Base-by-base conservation (phyloP, 139 green algal species). In the Astrephomene gubernaculifera region DNA sequence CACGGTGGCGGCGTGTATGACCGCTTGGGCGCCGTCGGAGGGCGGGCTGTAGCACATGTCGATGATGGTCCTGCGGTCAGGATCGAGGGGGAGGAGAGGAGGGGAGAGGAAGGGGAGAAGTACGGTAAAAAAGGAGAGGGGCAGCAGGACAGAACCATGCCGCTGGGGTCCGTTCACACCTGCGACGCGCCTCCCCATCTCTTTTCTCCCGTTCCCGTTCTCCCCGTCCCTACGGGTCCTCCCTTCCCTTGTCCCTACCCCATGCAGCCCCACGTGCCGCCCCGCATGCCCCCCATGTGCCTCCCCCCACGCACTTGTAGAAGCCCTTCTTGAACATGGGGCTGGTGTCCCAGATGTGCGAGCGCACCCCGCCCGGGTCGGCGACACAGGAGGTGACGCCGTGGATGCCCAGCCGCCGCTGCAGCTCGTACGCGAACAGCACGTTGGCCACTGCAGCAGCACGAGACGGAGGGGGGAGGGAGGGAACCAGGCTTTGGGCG, bases 331-430 rank as follows among this genome's bases (percentile, higher is more conserved):
- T 79, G 72, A 95, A 91, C 63, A 86, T 83, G 27, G 88, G 90
- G 43, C 71, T 86, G 60, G 79, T 90, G 75, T 89, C 86, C 86
- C 91, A 97, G 70, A 97, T 96, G 84, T 90, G 89, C 22, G 90
- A 94, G 9, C 71, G 74, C 41, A 97, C 94, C 9, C 89, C 90
- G 25, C 95, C 95, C 0, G 95, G 95, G 86, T 97, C 95, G 22
- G 89, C 91, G 22, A 67, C 89, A 49, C 82, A 86, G 1, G 69
- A 86, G 35, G 80, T 87, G 19, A 91, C 73, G 38, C 89, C 87
- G 9, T 38, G 68, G 10, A 71, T 61, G 24, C 81, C 84, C 65
- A 91, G 81, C 17, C 84, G 80, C 33, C 87, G 79, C 87, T 93
- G 86, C 49, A 90, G 83, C 86, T 90, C 86, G 44, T 90, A 92